These are phyloP conservation scores for Starmerella apicola DNA, from an alignment of 805 yeast genomes.

Conservation along the genomic window DNA sequence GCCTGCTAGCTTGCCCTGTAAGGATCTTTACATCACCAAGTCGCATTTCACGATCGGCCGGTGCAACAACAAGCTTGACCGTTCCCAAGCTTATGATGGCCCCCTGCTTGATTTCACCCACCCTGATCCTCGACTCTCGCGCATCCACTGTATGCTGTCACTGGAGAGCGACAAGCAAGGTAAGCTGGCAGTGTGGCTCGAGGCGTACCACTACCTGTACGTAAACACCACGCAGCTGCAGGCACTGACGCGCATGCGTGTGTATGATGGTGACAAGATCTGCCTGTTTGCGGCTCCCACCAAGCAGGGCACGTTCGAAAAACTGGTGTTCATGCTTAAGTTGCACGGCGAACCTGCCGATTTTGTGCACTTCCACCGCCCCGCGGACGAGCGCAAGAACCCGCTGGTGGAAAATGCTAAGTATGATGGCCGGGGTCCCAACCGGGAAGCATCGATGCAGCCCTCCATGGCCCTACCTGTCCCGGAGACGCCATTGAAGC, in stretches of 20 bases:
- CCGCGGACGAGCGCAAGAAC: constrained; percentile 5
- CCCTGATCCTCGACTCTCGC: constrained; percentile 67
- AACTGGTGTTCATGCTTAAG: constrained; percentile 9
- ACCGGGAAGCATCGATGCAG: not conserved
- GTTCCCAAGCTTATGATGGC: constrained; percentile 17
- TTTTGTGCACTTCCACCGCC: constrained; percentile 7
- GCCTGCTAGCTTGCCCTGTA: constrained; percentile 34
- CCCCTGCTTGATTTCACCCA: constrained; percentile 39
- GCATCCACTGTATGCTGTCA: constrained; percentile 64
- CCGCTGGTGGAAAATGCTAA: constrained; percentile 3
- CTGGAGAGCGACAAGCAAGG: constrained; percentile 22
- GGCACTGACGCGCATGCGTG: constrained; percentile 42
- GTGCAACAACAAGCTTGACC: constrained; percentile 4
- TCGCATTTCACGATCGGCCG: constrained; percentile 67
- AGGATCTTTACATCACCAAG: constrained; percentile 49
- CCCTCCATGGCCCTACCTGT: constrained; percentile 8
- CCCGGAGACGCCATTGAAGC: constrained; percentile 9
- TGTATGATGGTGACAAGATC: constrained; percentile 54
- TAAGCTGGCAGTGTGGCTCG: constrained; percentile 54
- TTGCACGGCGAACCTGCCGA: constrained; percentile 1
- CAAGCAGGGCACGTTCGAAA: constrained; percentile 30
- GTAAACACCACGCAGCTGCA: constrained; percentile 48
- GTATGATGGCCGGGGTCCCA: not conserved
- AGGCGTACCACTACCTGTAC: constrained; percentile 67
- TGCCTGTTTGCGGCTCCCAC: constrained; percentile 52